Conservation (phyloP, 2,329 filamentous ascomycete genomes). For the Raffaelea deltoideospora region DNA sequence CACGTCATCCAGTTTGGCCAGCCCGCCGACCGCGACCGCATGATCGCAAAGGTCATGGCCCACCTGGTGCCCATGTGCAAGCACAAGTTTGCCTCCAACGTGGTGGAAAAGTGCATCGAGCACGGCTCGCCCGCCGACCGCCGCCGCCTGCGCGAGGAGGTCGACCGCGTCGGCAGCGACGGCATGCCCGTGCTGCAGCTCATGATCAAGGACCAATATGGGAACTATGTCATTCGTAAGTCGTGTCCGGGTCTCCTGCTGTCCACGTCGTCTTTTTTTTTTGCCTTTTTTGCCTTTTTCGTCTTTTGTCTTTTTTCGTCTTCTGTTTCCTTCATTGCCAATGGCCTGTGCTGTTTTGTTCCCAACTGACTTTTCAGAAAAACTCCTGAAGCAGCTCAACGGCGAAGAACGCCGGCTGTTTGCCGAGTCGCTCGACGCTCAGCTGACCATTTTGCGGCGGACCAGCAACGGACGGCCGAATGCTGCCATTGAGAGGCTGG, state of each 20-base stretch:
- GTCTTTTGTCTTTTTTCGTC: too few species aligned
- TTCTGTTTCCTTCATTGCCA: too few species aligned
- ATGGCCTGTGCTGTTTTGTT: background rate
- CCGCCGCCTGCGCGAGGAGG: constrained; percentile 47
- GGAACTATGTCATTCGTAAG: constrained; percentile 95
- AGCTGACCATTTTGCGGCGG: constrained; percentile 47
- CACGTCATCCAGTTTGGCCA: constrained; percentile 74
- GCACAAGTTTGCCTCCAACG: constrained; percentile 94
- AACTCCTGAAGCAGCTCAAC: constrained; percentile 52
- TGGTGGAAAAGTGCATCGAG: constrained; percentile 84
- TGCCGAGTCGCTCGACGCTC: constrained; percentile 46
- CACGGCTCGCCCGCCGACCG: constrained; percentile 56
- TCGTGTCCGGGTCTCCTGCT: too few species aligned
- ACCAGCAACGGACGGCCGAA: constrained; percentile 52
- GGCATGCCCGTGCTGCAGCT: constrained; percentile 56
- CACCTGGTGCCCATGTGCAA: constrained; percentile 67
- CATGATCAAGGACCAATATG: constrained; percentile 81
- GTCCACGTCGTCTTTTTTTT: too few species aligned
- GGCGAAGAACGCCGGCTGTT: constrained; percentile 44
- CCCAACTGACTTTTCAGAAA: constrained; percentile 40
- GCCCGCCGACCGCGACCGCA: constrained; percentile 52
- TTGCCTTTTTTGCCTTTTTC: too few species aligned
- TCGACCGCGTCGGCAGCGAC: constrained; percentile 44
- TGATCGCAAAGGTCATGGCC: constrained; percentile 58
- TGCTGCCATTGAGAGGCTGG: constrained; percentile 44